Evolutionary conservation across 495 filamentous ascomycete species (phyloP).

Genomic region (Penicillium pancosmium): DNA sequence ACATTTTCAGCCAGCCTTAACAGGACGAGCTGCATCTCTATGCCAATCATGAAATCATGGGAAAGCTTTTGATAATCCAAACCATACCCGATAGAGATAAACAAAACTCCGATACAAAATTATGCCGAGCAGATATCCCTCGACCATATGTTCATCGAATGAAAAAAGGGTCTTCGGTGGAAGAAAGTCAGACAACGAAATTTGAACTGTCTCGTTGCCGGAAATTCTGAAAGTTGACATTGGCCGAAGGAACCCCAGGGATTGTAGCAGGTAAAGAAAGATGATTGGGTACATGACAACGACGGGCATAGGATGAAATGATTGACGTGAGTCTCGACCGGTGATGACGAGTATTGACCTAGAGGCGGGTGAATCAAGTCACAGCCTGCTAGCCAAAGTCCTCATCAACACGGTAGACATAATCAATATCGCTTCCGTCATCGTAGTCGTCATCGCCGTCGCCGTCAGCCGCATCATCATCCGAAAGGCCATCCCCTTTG

Average conservation of each 20-base stretch:
- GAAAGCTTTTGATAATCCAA: conserved; percentile 29
- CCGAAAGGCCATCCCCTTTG: conserved; percentile 47
- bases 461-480: conserved; percentile 51
- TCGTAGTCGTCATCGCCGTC: conserved; percentile 36
- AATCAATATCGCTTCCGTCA: conserved; percentile 49
- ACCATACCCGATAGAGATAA: conserved; percentile 7
- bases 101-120: conserved; percentile 23
- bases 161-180: conserved; percentile 5
- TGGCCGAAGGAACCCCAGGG: neutral
- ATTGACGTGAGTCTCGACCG: conserved; percentile 2
- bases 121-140: conserved; percentile 24
- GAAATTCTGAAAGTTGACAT: neutral
- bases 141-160: conserved; percentile 9
- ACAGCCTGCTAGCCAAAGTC: conserved; percentile 29
- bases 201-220: neutral
- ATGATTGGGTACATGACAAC: neutral
- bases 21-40: conserved; percentile 21
- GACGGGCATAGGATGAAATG: neutral
- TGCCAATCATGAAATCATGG: conserved; percentile 25
- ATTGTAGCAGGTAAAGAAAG: neutral
- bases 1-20: conserved; percentile 4
- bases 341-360: neutral
- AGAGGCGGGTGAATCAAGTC: conserved; percentile 33
- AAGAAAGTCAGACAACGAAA: conserved; percentile 1
- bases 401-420: conserved; percentile 17